Evolutionary conservation across 2,329 filamentous ascomycete species (phyloP).

Genomic region (Cytospora leucostoma): DNA sequence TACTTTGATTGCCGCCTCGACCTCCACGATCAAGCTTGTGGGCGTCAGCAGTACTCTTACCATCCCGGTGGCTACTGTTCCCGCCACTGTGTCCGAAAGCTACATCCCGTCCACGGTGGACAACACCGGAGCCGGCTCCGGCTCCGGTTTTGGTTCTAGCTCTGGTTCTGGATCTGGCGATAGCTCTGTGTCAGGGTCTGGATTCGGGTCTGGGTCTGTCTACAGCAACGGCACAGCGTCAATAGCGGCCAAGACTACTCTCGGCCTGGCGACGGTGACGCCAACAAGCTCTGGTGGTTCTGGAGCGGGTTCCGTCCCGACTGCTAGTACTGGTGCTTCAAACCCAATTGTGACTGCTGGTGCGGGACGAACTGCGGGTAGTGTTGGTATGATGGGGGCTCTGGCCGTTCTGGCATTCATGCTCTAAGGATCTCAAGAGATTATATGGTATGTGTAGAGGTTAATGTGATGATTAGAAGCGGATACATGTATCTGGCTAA

Average conservation of each 20-base stretch:
- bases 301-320: background rate
- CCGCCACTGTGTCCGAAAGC: conserved; percentile 8
- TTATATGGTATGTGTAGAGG: no score
- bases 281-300: conserved; percentile 11
- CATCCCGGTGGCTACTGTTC: conserved; percentile 21
- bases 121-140: conserved; percentile 22
- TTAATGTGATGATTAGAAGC: background rate
- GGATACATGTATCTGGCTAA: background rate
- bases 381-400: conserved; percentile 12
- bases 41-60: conserved; percentile 25
- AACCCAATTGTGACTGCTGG: conserved; percentile 21
- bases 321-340: background rate
- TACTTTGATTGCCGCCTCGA: background rate
- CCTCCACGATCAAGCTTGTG: conserved; percentile 6
- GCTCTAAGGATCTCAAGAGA: conserved; percentile 9
- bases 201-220: background rate
- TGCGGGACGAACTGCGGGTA: conserved; percentile 2
- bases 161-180: background rate
- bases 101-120: conserved; percentile 14
- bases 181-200: conserved; percentile 8
- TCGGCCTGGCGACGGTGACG: conserved; percentile 20
- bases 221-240: conserved; percentile 14
- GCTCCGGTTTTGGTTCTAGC: conserved; percentile 19
- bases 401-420: conserved; percentile 21
- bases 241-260: conserved; percentile 8